phyloP scores from a whole-genome alignment of 2,329 filamentous ascomycete genomes.

The Diaporthe sp. region DNA sequence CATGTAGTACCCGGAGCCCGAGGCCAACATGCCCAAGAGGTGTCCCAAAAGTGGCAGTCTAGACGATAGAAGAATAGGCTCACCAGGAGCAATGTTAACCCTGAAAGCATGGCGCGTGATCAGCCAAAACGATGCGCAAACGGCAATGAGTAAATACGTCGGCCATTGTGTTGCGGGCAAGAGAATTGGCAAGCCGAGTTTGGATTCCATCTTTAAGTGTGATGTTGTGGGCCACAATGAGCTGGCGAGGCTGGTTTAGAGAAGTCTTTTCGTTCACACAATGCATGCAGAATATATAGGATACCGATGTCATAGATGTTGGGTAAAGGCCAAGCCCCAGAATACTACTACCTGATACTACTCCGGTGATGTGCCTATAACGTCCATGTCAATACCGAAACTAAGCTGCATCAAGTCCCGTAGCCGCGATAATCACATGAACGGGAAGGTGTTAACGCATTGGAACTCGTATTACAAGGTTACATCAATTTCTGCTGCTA shows the following conservation, averaged over 20 bases:
- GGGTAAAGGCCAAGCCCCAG: neutral
- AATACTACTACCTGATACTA: neutral
- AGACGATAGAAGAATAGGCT: neutral
- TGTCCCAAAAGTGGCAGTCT: neutral
- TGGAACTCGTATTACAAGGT: neutral
- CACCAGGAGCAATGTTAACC: neutral
- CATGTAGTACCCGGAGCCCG: slow-evolving; percentile 10
- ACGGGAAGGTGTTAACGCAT: neutral
- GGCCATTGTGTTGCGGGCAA: neutral
- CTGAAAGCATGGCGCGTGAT: neutral
- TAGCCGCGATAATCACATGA: neutral
- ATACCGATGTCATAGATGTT: neutral
- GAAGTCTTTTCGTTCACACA: neutral
- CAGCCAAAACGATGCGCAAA: neutral
- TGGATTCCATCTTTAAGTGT: neutral
- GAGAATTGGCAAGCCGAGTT: neutral
- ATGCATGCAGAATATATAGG: neutral
- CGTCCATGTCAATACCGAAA: neutral
- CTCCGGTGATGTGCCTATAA: neutral
- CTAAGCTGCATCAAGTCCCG: slow-evolving; percentile 11
- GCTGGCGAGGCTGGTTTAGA: neutral
- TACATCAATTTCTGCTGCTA: neutral
- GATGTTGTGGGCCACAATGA: neutral
- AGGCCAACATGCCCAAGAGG: slow-evolving; percentile 1
- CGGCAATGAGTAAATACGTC: neutral